A percentile compares a stretch with the other conserved stretches of the same genome.
Conservation (phyloP, 306 rosid species). For the Fragaria ananassa region DNA sequence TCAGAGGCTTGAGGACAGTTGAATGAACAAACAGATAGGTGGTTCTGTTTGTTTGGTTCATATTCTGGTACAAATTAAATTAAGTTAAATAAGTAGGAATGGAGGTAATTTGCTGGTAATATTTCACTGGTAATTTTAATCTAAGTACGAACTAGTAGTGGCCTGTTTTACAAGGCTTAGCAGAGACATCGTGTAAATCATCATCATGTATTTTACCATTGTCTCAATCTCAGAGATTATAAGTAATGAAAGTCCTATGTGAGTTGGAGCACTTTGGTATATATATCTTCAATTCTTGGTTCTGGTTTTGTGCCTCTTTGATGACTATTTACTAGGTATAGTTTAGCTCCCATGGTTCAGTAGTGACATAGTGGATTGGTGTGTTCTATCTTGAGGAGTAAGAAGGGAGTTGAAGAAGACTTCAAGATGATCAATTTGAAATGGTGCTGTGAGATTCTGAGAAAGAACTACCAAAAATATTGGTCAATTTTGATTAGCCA, state of each 20-base stretch:
- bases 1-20: neutral
- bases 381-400: neutral
- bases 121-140: conserved; percentile 7
- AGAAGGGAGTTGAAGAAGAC: neutral
- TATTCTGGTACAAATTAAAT: neutral
- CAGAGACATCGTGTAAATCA: neutral
- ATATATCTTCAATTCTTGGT: neutral
- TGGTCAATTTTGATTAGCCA: neutral
- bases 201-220: neutral
- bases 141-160: neutral
- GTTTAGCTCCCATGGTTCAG: neutral
- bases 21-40: neutral
- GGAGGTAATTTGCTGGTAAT: conserved; percentile 2
- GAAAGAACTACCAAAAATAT: neutral
- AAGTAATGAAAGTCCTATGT: neutral
- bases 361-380: neutral
- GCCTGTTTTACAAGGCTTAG: conserved; percentile 3
- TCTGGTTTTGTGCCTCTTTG: neutral
- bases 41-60: neutral
- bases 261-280: neutral
- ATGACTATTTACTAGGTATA: neutral
- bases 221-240: neutral
- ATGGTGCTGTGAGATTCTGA: neutral
- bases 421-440: neutral
- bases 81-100: neutral